These are phyloP conservation scores for Chaetothyriales sp. DNA, from an alignment of 2,329 filamentous ascomycete species.

Conservation along the genomic window DNA sequence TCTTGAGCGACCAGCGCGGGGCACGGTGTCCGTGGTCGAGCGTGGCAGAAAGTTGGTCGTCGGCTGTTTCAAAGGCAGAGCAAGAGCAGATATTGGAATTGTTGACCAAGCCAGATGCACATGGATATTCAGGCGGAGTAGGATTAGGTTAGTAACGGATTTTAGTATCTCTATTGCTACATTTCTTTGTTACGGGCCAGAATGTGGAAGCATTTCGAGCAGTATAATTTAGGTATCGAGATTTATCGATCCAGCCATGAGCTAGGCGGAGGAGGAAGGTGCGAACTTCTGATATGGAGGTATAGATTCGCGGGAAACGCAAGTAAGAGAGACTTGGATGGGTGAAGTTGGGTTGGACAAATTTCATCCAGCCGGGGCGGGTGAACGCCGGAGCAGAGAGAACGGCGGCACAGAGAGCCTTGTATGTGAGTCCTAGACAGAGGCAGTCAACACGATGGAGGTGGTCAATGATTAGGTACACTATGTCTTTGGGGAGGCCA, in stretches of 20 bases:
- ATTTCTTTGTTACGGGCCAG: slow-evolving; percentile 9
- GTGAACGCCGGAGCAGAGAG: slow-evolving; percentile 8
- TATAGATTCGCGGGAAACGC: slow-evolving; percentile 4
- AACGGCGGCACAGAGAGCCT: slow-evolving; percentile 7
- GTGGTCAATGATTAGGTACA: slow-evolving; percentile 11
- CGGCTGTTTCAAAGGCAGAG: no score
- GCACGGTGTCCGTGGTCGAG: no score
- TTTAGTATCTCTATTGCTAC: slow-evolving; percentile 7
- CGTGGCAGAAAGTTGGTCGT: no score
- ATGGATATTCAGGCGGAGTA: not conserved
- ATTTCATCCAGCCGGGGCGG: slow-evolving; percentile 4
- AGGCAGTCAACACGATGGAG: slow-evolving; percentile 16
- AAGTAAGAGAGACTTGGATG: not conserved
- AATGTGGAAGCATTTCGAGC: slow-evolving; percentile 12
- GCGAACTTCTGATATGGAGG: slow-evolving; percentile 5
- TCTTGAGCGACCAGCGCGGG: slow-evolving; percentile 7
- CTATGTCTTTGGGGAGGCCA: slow-evolving; percentile 11
- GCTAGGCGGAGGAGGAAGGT: slow-evolving; percentile 14
- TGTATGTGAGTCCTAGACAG: slow-evolving; percentile 17
- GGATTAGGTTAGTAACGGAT: not conserved
- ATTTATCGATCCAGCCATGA: slow-evolving; percentile 15
- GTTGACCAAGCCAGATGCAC: not conserved
- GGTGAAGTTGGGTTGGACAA: slow-evolving; percentile 1
- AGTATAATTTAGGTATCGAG: slow-evolving; percentile 15
- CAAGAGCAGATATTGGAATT: no score